These are phyloP conservation scores for Ephemerocybe angulata DNA, from an alignment of 768 basidiomycete species.

Conservation along the genomic window DNA sequence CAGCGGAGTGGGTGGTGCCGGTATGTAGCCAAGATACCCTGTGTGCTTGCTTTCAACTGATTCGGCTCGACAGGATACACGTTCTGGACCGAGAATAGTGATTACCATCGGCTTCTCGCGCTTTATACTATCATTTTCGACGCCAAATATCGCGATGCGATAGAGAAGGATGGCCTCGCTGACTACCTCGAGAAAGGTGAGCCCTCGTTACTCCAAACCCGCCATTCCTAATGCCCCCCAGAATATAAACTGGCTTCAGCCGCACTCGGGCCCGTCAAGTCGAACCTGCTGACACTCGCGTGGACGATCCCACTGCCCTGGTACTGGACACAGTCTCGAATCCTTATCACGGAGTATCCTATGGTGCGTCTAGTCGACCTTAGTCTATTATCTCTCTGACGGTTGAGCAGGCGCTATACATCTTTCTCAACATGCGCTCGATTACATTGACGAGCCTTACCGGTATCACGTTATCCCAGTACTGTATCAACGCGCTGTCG, in stretches of 20 bases:
- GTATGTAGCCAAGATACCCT: constrained; percentile 19
- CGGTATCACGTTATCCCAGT: constrained; percentile 33
- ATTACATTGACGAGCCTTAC: constrained; percentile 27
- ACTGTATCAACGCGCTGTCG: constrained; percentile 7
- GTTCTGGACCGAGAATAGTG: constrained; percentile 33
- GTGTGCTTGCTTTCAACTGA: not conserved
- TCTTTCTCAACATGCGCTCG: constrained; percentile 18
- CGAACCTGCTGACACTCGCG: constrained; percentile 26
- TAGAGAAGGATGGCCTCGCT: constrained; percentile 35
- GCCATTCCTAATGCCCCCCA: constrained; percentile 10
- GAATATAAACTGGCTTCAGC: constrained; percentile 34
- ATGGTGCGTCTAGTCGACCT: constrained; percentile 24
- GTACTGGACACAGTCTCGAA: constrained; percentile 34
- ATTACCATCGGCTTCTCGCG: constrained; percentile 35
- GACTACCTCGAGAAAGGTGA: constrained; percentile 29
- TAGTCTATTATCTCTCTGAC: not conserved
- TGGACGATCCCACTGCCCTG: constrained; percentile 31
- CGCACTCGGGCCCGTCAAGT: constrained; percentile 25
- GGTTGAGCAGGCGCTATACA: constrained; percentile 19
- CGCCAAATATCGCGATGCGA: constrained; percentile 27
- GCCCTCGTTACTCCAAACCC: not conserved
- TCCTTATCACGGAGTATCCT: constrained; percentile 28
- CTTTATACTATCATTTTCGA: constrained; percentile 40
- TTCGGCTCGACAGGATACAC: constrained; percentile 29
- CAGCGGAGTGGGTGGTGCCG: constrained; percentile 32